Evolutionary conservation across 306 rosid species (phyloP), one percentile per base, ranked within the genome.

Genomic region (Calophaca sinica): DNA sequence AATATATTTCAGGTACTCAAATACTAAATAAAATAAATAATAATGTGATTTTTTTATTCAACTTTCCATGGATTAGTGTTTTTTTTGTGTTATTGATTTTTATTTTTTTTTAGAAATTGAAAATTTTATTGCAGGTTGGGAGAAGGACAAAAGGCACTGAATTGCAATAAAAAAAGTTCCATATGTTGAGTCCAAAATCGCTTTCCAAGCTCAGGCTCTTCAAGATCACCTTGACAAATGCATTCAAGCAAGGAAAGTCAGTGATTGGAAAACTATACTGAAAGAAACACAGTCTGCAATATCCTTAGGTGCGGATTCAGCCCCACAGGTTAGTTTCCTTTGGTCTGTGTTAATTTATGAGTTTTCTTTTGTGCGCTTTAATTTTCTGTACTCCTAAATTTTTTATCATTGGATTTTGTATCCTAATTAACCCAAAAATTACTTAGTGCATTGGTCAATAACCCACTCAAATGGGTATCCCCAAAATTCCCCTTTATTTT

Each of bases 1-100:
- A 2, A 80, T 90, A 67, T 92, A 90, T 82, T 80, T 96, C 84
- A 96, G 98, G 99, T 92, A 87, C 26, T 20, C 26, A 20, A n/a
- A 20, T 20, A 20, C 26, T 20, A 20, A 20, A 20, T 20, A 20
- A 20, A 20, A 20, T 20, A 20, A 20, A 20, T 20, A 20, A 20
- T 20, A 20, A 20, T 20, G 26, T 20, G 1, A 20, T 20, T 20
- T 20, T 20, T 20, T 20, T 20, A 7, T 74, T 62, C 33, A 62
- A 20, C 46, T 36, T 4, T 39, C 44, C 26, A 20, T 20, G 1
- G 26, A 33, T 33, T 33, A 33, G 44, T 1, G 44, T 39, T 57
- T 48, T 62, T 50, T 55, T 29, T 49, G 9, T 65, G n/a, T 66
- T 69, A n/a, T 33, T 14, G 7, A n/a, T n/a, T n/a, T n/a, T 2